Conservation (phyloP, 805 yeast genomes). For the Myxozyma neglecta region DNA sequence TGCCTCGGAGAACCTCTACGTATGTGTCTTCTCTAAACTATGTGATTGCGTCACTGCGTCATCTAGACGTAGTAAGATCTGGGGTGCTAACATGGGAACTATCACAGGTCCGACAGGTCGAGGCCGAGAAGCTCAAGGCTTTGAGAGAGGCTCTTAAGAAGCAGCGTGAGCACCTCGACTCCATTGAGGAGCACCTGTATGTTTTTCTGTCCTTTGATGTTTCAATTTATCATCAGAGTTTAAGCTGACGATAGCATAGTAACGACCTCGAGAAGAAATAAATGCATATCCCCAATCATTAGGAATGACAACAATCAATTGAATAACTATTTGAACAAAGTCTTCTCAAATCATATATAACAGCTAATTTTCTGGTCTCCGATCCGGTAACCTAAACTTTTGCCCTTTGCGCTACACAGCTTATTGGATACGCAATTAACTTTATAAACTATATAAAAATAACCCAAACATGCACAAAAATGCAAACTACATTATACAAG, state of each 20-base stretch:
- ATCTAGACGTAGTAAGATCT: neutral
- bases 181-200: constrained; percentile 34
- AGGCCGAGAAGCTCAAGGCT: constrained; percentile 78
- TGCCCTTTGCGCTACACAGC: too few species aligned
- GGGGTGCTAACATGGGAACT: neutral
- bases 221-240: neutral
- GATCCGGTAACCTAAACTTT: too few species aligned
- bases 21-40: neutral
- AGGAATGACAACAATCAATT: too few species aligned
- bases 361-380: too few species aligned
- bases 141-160: constrained; percentile 74
- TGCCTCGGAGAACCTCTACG: constrained; percentile 73
- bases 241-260: constrained; percentile 5
- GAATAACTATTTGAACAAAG: too few species aligned
- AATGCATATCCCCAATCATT: neutral
- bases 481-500: neutral
- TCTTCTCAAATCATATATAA: too few species aligned
- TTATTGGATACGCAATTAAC: too few species aligned
- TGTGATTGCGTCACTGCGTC: neutral
- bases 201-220: neutral
- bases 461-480: constrained; percentile 2
- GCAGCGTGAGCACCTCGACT: constrained; percentile 45
- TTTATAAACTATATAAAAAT: neutral
- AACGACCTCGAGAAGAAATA: constrained; percentile 30
- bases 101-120: constrained; percentile 68